Evolutionary conservation across 2,329 filamentous ascomycete species (phyloP).

Genomic region (Paecilomyces niveus): DNA sequence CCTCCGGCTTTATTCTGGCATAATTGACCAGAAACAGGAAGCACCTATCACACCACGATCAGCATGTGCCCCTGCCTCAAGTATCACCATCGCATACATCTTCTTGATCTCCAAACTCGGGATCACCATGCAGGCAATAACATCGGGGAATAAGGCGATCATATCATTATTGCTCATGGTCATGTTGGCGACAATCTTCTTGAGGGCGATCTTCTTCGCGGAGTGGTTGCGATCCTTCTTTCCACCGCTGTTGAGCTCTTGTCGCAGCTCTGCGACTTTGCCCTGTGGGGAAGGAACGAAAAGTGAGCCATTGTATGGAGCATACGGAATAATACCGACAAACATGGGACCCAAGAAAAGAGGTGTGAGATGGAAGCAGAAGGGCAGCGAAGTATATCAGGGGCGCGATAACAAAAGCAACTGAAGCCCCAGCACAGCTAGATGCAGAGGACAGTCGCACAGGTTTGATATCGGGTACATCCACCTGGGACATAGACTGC

Average conservation of each 20-base stretch:
- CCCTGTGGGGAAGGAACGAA: slow-evolving; percentile 58
- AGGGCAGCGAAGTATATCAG: slow-evolving; percentile 1
- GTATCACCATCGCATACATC: slow-evolving; percentile 56
- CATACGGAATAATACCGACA: slow-evolving; percentile 20
- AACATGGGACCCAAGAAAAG: slow-evolving; percentile 17
- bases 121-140: slow-evolving; percentile 92
- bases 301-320: slow-evolving; percentile 22
- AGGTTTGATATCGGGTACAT: slow-evolving; percentile 1
- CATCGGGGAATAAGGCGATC: slow-evolving; percentile 92
- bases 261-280: slow-evolving; percentile 94
- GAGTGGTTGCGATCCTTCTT: slow-evolving; percentile 98
- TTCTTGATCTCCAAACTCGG: slow-evolving; percentile 97
- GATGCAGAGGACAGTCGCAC: slow-evolving; percentile 9
- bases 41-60: slow-evolving; percentile 56
- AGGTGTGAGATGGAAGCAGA: not conserved
- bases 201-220: slow-evolving; percentile 93
- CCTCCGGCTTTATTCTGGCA: slow-evolving; percentile 85
- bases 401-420: not conserved
- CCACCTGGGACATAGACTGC: not conserved
- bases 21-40: slow-evolving; percentile 98
- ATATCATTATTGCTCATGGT: slow-evolving; percentile 99
- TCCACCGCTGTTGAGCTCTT: slow-evolving; percentile 84
- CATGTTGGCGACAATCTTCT: slow-evolving; percentile 99
- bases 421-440: not conserved
- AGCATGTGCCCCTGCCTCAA: slow-evolving; percentile 1